Conservation (phyloP, 108 stramenopile genomes). For the Conticribra weissflogii region DNA sequence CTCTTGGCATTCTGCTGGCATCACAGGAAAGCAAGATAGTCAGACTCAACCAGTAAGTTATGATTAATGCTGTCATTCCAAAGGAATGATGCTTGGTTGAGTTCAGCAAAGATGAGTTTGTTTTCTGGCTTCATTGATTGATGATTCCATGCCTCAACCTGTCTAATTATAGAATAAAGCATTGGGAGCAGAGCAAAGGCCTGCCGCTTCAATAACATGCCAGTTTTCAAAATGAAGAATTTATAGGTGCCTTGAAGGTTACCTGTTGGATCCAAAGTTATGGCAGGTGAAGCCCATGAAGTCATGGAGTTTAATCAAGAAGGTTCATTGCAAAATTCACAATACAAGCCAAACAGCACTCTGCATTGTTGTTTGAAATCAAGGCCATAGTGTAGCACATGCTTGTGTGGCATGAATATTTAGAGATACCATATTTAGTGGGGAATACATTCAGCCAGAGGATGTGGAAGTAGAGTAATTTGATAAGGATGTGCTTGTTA, state of each 20-base stretch:
- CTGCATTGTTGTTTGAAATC: no score
- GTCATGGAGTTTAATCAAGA: slow-evolving; percentile 15
- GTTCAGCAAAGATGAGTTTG: slow-evolving; percentile 14
- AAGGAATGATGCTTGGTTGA: background rate
- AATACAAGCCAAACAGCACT: no score
- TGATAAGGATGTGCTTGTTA: no score
- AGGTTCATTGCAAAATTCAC: slow-evolving; percentile 47
- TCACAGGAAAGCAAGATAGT: background rate
- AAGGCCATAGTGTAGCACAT: no score
- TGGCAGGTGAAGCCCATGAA: slow-evolving; percentile 19
- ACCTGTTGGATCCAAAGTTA: no score
- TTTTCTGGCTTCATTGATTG: slow-evolving; percentile 25
- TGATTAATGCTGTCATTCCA: slow-evolving; percentile 9
- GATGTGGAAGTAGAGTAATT: no score
- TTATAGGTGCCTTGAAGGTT: slow-evolving; percentile 43
- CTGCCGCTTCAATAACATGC: slow-evolving; percentile 18
- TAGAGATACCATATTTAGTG: no score
- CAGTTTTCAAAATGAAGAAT: slow-evolving; percentile 32
- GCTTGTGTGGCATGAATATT: no score
- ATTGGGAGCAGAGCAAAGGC: no score
- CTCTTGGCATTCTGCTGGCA: slow-evolving; percentile 7
- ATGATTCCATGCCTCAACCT: no score
- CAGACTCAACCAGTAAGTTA: background rate
- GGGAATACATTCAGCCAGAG: no score
- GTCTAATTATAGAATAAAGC: slow-evolving; percentile 21